phyloP scores from a whole-genome alignment of 163 green algal species.

The Chlorella variabilis region DNA sequence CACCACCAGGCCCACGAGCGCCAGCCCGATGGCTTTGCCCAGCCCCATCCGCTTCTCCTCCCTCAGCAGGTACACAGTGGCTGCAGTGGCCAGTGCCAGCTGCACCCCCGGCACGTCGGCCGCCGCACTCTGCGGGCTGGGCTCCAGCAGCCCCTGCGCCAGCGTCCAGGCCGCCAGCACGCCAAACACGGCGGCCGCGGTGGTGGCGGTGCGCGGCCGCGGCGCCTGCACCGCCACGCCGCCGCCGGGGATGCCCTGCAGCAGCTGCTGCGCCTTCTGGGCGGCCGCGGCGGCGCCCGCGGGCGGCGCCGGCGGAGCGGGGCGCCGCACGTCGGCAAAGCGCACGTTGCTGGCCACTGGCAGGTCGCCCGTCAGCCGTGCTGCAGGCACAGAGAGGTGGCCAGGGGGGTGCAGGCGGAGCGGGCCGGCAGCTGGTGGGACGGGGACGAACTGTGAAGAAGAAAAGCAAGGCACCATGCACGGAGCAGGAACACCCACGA shows the following conservation, averaged over 20 bases:
- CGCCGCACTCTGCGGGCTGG: constrained; percentile 52
- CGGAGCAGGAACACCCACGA: no score
- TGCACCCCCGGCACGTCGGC: constrained; percentile 78
- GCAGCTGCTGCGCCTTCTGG: constrained; percentile 42
- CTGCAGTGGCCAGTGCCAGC: constrained; percentile 73
- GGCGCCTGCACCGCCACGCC: constrained; percentile 36
- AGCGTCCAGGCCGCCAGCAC: constrained; percentile 55
- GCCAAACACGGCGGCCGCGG: background rate
- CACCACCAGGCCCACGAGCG: constrained; percentile 64
- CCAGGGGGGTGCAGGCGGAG: background rate
- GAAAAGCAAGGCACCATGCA: constrained; percentile 44
- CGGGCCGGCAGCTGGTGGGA: background rate
- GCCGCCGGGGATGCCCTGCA: constrained; percentile 32
- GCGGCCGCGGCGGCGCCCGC: constrained; percentile 12
- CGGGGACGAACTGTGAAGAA: background rate
- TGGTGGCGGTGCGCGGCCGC: constrained; percentile 1
- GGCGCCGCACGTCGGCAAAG: constrained; percentile 45
- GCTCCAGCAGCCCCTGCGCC: constrained; percentile 65
- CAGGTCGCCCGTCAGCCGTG: constrained; percentile 14
- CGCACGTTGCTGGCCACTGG: constrained; percentile 38
- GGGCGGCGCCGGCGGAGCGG: background rate
- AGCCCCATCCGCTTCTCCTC: constrained; percentile 79
- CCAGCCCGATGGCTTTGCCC: constrained; percentile 46
- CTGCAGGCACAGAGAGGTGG: background rate
- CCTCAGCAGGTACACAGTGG: constrained; percentile 81